Conservation (phyloP, 495 filamentous ascomycete genomes). For the Penicillium alfredii region DNA sequence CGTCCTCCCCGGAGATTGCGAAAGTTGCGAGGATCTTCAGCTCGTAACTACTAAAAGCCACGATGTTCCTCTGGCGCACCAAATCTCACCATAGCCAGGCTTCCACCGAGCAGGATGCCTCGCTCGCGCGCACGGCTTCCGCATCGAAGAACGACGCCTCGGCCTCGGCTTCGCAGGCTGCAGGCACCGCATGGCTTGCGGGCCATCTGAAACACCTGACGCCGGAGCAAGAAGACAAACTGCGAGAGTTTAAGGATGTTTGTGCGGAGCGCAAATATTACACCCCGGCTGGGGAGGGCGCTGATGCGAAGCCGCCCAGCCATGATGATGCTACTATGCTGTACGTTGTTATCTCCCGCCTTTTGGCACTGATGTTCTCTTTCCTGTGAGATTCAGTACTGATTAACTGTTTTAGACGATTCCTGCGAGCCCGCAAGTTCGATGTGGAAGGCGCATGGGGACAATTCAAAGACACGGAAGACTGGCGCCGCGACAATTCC, state of each 20-base stretch:
- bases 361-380: too few relatives aligned
- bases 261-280: conserved; percentile 62
- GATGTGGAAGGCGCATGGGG: conserved; percentile 64
- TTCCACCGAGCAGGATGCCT: conserved; percentile 19
- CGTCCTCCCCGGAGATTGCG: neutral
- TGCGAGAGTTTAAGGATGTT: conserved; percentile 62
- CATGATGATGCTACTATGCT: conserved; percentile 79
- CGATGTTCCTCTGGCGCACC: conserved; percentile 33
- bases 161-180: conserved; percentile 37
- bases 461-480: conserved; percentile 85
- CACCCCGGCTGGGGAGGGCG: conserved; percentile 40
- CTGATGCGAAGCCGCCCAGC: conserved; percentile 39
- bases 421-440: conserved; percentile 73
- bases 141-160: conserved; percentile 36
- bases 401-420: conserved; percentile 52
- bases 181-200: conserved; percentile 40
- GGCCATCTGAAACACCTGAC: conserved; percentile 73
- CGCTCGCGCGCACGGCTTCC: conserved; percentile 19
- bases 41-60: too few relatives aligned
- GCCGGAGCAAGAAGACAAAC: conserved; percentile 56
- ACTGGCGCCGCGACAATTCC: conserved; percentile 75
- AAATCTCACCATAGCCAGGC: conserved; percentile 31
- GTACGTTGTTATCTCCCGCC: too few relatives aligned
- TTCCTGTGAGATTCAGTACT: too few relatives aligned
- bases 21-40: neutral